These are phyloP conservation scores for Sugiyamaella xylanicola DNA, from an alignment of 1,139 yeast genomes.

Conservation along the genomic window DNA sequence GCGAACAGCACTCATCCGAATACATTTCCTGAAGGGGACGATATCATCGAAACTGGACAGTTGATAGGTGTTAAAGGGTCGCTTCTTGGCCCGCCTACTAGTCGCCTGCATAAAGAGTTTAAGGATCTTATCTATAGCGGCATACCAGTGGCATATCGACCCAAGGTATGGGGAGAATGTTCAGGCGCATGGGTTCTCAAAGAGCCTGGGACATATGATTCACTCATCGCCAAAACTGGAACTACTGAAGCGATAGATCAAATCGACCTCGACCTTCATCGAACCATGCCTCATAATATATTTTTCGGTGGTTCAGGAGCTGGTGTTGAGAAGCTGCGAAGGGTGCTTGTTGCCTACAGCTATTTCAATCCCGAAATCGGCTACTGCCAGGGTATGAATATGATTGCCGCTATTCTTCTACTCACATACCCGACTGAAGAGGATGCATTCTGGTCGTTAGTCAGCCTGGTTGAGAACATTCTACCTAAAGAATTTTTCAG, in stretches of 20 bases:
- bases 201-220: slow-evolving; percentile 55
- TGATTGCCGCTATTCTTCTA: slow-evolving; percentile 56
- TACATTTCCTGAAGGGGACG: slow-evolving; percentile 14
- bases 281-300: slow-evolving; percentile 60
- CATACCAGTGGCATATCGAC: slow-evolving; percentile 53
- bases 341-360: slow-evolving; percentile 57
- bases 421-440: slow-evolving; percentile 54
- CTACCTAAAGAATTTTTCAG: slow-evolving; percentile 52
- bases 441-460: slow-evolving; percentile 61
- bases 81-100: slow-evolving; percentile 30
- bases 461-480: slow-evolving; percentile 55
- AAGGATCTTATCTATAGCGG: slow-evolving; percentile 49
- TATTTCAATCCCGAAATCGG: slow-evolving; percentile 55
- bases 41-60: slow-evolving; percentile 39
- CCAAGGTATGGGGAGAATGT: slow-evolving; percentile 57
- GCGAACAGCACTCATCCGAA: not conserved
- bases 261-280: slow-evolving; percentile 55
- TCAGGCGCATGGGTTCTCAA: slow-evolving; percentile 53
- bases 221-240: slow-evolving; percentile 29
- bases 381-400: slow-evolving; percentile 67
- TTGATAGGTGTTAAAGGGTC: slow-evolving; percentile 48
- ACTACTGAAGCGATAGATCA: slow-evolving; percentile 49
- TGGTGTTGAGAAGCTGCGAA: slow-evolving; percentile 52
- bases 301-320: slow-evolving; percentile 61
- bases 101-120: slow-evolving; percentile 42